Evolutionary conservation across 176 grass and related monocot species (phyloP).

Genomic region (Aegilops umbellulata): DNA sequence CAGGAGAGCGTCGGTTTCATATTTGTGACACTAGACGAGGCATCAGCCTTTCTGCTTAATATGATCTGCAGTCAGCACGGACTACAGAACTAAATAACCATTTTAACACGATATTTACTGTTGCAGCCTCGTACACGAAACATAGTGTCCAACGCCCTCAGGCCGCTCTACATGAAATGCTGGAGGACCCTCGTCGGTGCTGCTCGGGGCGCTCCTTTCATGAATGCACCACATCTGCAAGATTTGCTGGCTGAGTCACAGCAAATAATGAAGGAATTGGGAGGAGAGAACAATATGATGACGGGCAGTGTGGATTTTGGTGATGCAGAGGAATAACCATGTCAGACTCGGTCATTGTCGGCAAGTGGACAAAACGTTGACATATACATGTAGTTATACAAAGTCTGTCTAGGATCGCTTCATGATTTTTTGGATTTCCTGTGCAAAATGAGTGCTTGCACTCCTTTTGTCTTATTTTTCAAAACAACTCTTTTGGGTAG

Average conservation of each 20-base stretch:
- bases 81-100: not conserved
- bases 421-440: no score
- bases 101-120: constrained; percentile 3
- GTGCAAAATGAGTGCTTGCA: no score
- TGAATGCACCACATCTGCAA: not conserved
- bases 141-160: not conserved
- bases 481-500: not conserved
- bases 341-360: not conserved
- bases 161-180: not conserved
- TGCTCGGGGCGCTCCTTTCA: not conserved
- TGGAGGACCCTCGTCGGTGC: not conserved
- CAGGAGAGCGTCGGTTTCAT: not conserved
- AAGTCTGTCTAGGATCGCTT: no score
- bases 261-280: constrained; percentile 18
- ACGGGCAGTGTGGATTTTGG: not conserved
- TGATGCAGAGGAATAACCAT: not conserved
- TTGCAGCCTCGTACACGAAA: not conserved
- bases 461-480: no score
- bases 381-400: not conserved
- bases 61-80: not conserved
- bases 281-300: not conserved
- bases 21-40: not conserved
- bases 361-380: not conserved
- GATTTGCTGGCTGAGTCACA: not conserved
- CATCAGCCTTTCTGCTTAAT: not conserved